Percentiles rank a stretch among this genome's conserved stretches.
These are phyloP conservation scores for Rhynchospora pubera DNA, from an alignment of 176 grass and related monocot species.

Conservation along the genomic window DNA sequence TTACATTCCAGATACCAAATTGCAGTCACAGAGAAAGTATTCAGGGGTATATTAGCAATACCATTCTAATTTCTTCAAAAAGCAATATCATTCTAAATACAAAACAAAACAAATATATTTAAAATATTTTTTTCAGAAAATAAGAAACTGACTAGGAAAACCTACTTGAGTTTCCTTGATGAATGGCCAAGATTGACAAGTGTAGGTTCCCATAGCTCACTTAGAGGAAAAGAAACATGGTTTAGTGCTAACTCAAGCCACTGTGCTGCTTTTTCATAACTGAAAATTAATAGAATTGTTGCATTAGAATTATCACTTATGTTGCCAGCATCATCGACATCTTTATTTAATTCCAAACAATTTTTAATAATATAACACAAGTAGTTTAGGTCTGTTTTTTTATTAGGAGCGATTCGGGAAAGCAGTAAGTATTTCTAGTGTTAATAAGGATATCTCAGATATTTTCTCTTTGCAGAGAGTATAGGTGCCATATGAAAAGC, in stretches of 20 bases:
- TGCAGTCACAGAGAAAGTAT: too few relatives aligned
- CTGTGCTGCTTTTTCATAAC: slow-evolving; percentile 77
- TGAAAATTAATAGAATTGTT: slow-evolving; percentile 26
- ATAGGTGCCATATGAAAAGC: neutral
- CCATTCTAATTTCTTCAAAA: neutral
- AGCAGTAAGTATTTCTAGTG: neutral
- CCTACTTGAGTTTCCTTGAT: slow-evolving; percentile 80
- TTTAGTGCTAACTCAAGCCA: slow-evolving; percentile 81
- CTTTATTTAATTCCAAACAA: neutral
- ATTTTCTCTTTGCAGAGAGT: too few relatives aligned
- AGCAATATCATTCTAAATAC: too few relatives aligned
- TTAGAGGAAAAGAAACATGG: slow-evolving; percentile 53
- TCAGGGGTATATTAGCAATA: neutral
- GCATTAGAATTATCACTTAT: neutral
- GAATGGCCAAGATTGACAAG: slow-evolving; percentile 94
- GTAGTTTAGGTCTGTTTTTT: neutral
- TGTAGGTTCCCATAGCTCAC: slow-evolving; percentile 97
- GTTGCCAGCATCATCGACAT: neutral
- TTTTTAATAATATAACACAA: neutral
- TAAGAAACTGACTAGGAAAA: slow-evolving; percentile 6
- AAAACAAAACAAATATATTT: neutral
- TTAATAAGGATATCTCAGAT: neutral
- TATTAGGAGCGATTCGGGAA: neutral
- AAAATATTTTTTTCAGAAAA: neutral
- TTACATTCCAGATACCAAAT: neutral